These are phyloP conservation scores for Paecilomyces niveus DNA, from an alignment of 2,329 filamentous ascomycete genomes.

Conservation along the genomic window DNA sequence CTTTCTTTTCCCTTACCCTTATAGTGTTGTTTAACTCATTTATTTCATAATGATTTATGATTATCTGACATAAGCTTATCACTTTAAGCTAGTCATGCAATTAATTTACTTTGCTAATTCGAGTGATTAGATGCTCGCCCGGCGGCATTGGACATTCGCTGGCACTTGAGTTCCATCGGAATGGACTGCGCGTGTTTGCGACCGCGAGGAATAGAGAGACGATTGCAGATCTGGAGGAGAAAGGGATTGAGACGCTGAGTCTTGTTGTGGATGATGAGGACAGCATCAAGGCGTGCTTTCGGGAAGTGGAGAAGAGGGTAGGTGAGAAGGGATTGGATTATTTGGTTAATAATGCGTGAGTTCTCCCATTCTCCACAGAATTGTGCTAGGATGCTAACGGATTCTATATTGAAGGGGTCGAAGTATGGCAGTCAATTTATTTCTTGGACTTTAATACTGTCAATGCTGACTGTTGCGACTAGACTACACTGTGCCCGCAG, in stretches of 20 bases:
- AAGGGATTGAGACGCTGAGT: conserved; percentile 48
- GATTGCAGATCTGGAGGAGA: conserved; percentile 42
- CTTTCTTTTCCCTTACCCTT: neutral
- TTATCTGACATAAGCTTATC: conserved; percentile 2
- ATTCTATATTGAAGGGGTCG: conserved; percentile 8
- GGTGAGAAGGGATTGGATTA: conserved; percentile 46
- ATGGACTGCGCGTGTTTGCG: conserved; percentile 51
- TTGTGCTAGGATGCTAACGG: conserved; percentile 5
- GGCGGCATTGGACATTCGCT: conserved; percentile 55
- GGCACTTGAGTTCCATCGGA: conserved; percentile 48
- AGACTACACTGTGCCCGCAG: conserved; percentile 52
- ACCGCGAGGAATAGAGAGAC: conserved; percentile 47
- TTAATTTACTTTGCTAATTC: neutral
- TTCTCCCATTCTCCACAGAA: conserved; percentile 5
- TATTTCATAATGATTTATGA: neutral
- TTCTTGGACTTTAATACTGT: neutral
- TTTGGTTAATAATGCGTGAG: conserved; percentile 52
- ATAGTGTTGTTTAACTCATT: neutral
- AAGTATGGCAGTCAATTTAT: conserved; percentile 4
- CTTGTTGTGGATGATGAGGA: conserved; percentile 46
- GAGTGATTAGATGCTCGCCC: conserved; percentile 37
- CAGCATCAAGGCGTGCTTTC: conserved; percentile 43
- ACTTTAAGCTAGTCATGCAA: neutral
- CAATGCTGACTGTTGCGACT: neutral
- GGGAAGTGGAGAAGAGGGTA: conserved; percentile 41